Evolutionary conservation across 352 stramenopile genomes (phyloP).

Genomic region (Phytophthora agathidicida): DNA sequence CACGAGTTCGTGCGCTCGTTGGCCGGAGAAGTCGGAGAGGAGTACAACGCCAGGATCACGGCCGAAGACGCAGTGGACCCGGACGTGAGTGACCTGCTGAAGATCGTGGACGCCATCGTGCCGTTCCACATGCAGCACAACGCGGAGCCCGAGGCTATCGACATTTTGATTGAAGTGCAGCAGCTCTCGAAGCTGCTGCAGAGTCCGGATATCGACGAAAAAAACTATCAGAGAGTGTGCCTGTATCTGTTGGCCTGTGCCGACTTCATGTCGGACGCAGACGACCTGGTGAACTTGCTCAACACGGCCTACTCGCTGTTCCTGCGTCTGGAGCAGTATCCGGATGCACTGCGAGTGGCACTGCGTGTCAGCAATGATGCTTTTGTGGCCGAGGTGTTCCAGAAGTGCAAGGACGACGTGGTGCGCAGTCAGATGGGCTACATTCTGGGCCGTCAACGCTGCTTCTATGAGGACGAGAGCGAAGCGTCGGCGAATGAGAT

Average conservation of each 20-base stretch:
- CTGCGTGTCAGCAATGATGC: slow-evolving; percentile 91
- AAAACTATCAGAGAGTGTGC: slow-evolving; percentile 98
- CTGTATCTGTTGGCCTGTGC: slow-evolving; percentile 98
- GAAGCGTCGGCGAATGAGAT: slow-evolving; percentile 92
- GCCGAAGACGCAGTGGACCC: slow-evolving; percentile 53
- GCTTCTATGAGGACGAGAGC: slow-evolving; percentile 95
- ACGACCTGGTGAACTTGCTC: slow-evolving; percentile 94
- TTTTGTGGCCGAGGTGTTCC: slow-evolving; percentile 78
- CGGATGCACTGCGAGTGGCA: slow-evolving; percentile 97
- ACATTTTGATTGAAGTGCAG: slow-evolving; percentile 99
- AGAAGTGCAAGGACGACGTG: slow-evolving; percentile 70
- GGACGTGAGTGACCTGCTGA: slow-evolving; percentile 92
- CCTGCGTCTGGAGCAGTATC: slow-evolving; percentile 92
- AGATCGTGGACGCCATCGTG: slow-evolving; percentile 98
- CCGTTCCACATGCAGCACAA: slow-evolving; percentile 99
- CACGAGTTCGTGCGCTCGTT: slow-evolving; percentile 99
- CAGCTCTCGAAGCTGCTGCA: slow-evolving; percentile 95
- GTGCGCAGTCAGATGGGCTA: slow-evolving; percentile 94
- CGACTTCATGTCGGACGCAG: slow-evolving; percentile 98
- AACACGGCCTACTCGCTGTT: slow-evolving; percentile 97
- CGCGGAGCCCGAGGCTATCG: slow-evolving; percentile 98
- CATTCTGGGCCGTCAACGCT: slow-evolving; percentile 94
- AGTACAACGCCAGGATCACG: slow-evolving; percentile 84
- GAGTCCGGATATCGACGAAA: slow-evolving; percentile 95
- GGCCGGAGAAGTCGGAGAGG: slow-evolving; percentile 97